These are phyloP conservation scores for Avena atlantica DNA, from an alignment of 176 grass and related monocot genomes.

Conservation along the genomic window DNA sequence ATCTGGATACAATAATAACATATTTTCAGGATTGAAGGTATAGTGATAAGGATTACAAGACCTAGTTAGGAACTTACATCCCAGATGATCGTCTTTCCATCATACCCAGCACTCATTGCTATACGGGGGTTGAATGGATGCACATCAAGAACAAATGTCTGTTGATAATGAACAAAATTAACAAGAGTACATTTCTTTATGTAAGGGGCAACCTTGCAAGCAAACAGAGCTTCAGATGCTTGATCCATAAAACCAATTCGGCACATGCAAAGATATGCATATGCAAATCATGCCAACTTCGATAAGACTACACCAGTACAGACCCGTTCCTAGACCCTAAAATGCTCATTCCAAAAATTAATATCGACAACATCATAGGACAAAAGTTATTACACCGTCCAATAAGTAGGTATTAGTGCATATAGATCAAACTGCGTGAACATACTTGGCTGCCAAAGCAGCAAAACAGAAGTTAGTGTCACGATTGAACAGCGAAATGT, in stretches of 20 bases:
- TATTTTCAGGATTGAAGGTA: conserved; percentile 39
- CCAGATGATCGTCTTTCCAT: conserved; percentile 98
- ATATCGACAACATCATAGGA: background rate
- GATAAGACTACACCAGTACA: background rate
- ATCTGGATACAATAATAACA: conserved; percentile 64
- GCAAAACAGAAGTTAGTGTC: background rate
- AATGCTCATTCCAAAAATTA: conserved; percentile 18
- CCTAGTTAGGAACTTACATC: conserved; percentile 74
- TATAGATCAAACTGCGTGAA: background rate
- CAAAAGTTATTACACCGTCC: conserved; percentile 11
- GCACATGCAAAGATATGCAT: background rate
- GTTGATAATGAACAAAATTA: conserved; percentile 51
- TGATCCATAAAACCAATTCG: conserved; percentile 20
- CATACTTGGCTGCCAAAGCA: background rate
- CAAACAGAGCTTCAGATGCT: conserved; percentile 7
- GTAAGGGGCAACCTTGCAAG: background rate
- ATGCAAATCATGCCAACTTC: conserved; percentile 29
- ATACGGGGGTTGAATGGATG: conserved; percentile 99
- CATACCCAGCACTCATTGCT: conserved; percentile 99
- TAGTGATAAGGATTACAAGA: conserved; percentile 34
- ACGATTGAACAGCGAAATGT: background rate
- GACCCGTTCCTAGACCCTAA: conserved; percentile 4
- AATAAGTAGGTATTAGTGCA: conserved; percentile 14
- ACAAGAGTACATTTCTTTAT: conserved; percentile 20
- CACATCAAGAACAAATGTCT: conserved; percentile 99